Base-by-base conservation (phyloP, 306 rosid genomes). In the Hippophae rhamnoides region DNA sequence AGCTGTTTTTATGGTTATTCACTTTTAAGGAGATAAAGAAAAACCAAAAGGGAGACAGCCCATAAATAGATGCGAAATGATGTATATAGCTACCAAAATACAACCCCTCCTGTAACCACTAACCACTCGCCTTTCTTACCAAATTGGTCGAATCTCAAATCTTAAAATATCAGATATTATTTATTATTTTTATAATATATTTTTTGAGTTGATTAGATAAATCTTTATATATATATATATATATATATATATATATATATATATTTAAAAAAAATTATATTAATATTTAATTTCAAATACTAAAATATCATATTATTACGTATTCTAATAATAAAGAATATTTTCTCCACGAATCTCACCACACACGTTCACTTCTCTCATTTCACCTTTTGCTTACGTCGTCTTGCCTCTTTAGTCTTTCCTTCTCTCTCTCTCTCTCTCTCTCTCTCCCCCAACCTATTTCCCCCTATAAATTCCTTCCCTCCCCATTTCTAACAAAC, bases 41-140 rank as follows among this genome's bases (percentile, higher is more conserved):
- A 18, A 18, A 18, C 23, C 23, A 18, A 18, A 18, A 18, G 23
- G 1, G 23, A 18, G 23, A 18, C 23, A 1, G 23, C 23, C 23
- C 23, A 18, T 18, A 18, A 18, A 57, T 1, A 68, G 67, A 54
- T 52, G 45, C 67, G 71, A 67, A 56, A 64, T 66, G 85, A 76
- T 72, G 74, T 76, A 66, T 62, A 66, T 79, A 51, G 25, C 85
- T 52, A 72, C 74, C 79, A 72, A 44, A 70, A 67, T 63, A 58
- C 59, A 72, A 67, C 62, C 72, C 63, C 41, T 18, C 1, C 51
- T 66, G 23, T 64, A 74, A 71, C 84, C 70, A 75, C 78, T 72
- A 77, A 71, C 84, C 69, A 76, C 75, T 77, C 64, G 71, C 64
- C 81, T 64, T 61, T 63, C 73, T 68, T 62, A 79, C 77, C 80